phyloP scores from a whole-genome alignment of 2,329 filamentous ascomycete genomes.

The Colletotrichum phormii region DNA sequence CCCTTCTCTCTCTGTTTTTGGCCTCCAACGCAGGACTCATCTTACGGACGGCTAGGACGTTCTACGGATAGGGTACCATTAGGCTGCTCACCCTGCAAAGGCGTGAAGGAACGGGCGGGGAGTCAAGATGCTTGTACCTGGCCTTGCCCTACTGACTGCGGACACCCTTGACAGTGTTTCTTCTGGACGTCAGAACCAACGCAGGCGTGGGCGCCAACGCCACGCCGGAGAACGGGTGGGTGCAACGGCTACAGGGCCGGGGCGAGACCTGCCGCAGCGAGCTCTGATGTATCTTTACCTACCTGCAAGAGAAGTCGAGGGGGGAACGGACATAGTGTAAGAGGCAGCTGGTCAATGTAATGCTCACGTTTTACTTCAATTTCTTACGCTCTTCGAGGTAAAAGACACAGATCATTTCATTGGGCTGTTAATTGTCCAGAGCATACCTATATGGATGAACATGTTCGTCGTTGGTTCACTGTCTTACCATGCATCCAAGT shows the following conservation, averaged over 20 bases:
- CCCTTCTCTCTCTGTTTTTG: background rate
- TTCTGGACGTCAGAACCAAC: background rate
- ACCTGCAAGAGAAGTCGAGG: background rate
- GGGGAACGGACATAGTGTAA: too few species aligned
- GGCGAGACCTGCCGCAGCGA: background rate
- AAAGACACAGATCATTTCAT: too few species aligned
- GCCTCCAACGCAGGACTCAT: background rate
- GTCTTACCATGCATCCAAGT: too few species aligned
- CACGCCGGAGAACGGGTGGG: background rate
- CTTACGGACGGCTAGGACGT: background rate
- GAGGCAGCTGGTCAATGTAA: background rate
- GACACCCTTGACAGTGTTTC: background rate
- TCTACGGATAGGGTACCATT: background rate
- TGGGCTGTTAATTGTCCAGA: too few species aligned
- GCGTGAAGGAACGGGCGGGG: background rate
- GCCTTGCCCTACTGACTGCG: background rate
- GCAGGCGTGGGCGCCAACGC: background rate
- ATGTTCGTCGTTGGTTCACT: too few species aligned
- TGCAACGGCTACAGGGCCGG: slow-evolving; percentile 3
- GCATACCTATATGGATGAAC: too few species aligned
- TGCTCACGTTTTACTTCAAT: too few species aligned
- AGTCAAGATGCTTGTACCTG: background rate
- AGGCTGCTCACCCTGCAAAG: background rate
- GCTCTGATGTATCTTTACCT: background rate
- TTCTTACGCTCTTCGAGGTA: too few species aligned